Percentiles rank a stretch among this genome's conserved stretches.
phyloP scores from a whole-genome alignment of 805 yeast species.

The Yueomyces sinensis region DNA sequence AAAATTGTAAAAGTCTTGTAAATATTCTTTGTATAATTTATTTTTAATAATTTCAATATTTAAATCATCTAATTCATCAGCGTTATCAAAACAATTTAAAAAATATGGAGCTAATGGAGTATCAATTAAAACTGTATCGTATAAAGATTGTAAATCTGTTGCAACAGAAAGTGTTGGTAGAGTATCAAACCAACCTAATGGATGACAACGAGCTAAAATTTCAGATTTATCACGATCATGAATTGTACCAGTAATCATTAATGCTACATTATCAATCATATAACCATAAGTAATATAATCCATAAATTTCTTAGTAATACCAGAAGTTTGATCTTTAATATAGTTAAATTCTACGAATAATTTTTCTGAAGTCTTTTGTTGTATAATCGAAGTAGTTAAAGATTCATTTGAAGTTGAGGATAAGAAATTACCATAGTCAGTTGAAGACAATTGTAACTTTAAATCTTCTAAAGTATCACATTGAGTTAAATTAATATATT shows the following conservation, averaged over 20 bases:
- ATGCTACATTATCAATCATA: slow-evolving; percentile 94
- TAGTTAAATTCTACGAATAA: slow-evolving; percentile 77
- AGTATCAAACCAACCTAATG: slow-evolving; percentile 97
- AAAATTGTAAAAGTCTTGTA: slow-evolving; percentile 73
- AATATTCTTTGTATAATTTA: slow-evolving; percentile 80
- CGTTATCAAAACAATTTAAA: slow-evolving; percentile 73
- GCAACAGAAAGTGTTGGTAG: slow-evolving; percentile 91
- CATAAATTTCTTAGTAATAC: slow-evolving; percentile 68
- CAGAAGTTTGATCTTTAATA: slow-evolving; percentile 70
- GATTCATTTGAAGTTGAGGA: slow-evolving; percentile 64
- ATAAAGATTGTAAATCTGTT: slow-evolving; percentile 86
- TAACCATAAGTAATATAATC: slow-evolving; percentile 91
- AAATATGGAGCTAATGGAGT: slow-evolving; percentile 97
- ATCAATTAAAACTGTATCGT: slow-evolving; percentile 84
- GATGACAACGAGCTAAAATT: slow-evolving; percentile 83
- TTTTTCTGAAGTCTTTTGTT: slow-evolving; percentile 60
- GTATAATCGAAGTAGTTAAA: slow-evolving; percentile 78
- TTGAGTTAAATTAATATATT: slow-evolving; percentile 85
- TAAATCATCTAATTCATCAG: slow-evolving; percentile 82
- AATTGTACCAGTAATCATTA: slow-evolving; percentile 93
- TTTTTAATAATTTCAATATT: slow-evolving; percentile 93
- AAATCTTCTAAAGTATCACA: slow-evolving; percentile 92
- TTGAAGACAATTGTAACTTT: slow-evolving; percentile 84
- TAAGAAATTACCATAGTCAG: slow-evolving; percentile 89
- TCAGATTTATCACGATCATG: slow-evolving; percentile 89